These are phyloP conservation scores for Bryopsis sp. DNA, from an alignment of 139 green algal species.

Conservation along the genomic window DNA sequence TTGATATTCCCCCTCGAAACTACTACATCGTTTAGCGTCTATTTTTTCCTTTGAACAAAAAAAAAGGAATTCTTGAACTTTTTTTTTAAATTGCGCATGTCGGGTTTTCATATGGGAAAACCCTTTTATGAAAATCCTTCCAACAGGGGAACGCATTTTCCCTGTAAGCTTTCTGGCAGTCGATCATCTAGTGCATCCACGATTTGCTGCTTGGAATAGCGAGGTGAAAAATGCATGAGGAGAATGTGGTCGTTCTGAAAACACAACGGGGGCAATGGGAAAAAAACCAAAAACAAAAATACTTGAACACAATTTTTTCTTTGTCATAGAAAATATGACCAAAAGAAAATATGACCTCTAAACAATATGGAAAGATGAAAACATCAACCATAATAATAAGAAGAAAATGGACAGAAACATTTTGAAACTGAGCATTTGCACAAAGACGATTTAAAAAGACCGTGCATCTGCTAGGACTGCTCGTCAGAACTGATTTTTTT, in stretches of 20 bases:
- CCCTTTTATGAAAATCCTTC: constrained; percentile 41
- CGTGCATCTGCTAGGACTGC: too few species aligned
- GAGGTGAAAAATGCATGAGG: constrained; percentile 69
- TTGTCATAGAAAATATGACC: not conserved
- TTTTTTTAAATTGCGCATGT: too few species aligned
- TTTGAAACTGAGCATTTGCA: not conserved
- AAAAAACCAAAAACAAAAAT: not conserved
- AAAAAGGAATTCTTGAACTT: too few species aligned
- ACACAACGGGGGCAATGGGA: constrained; percentile 5
- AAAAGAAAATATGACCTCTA: not conserved
- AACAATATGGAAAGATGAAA: not conserved
- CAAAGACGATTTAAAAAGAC: too few species aligned
- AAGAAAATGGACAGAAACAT: not conserved
- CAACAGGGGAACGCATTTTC: constrained; percentile 50
- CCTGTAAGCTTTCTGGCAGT: constrained; percentile 37
- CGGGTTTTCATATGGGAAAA: too few species aligned
- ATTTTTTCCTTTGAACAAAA: too few species aligned
- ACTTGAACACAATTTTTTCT: not conserved
- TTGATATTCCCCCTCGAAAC: too few species aligned
- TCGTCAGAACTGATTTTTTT: too few species aligned
- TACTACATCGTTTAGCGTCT: too few species aligned
- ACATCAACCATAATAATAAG: not conserved
- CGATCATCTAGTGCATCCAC: constrained; percentile 36
- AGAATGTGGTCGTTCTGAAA: constrained; percentile 78
- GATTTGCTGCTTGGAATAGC: constrained; percentile 49